Evolutionary conservation across 2,329 filamentous ascomycete species (phyloP).

Genomic region (Magnaporthiopsis poae): DNA sequence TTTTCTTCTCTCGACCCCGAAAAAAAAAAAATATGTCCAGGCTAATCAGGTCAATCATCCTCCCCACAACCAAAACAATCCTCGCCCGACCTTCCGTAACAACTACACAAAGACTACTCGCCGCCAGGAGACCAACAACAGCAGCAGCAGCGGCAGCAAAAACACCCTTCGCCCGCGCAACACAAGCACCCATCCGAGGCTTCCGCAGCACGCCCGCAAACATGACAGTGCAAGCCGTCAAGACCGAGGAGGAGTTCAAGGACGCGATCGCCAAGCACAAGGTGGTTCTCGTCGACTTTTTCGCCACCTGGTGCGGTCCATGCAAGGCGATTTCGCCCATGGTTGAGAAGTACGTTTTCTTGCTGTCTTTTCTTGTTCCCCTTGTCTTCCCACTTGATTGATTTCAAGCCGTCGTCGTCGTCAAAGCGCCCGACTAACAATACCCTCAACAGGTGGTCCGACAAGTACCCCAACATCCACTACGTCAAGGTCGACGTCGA

Average conservation of each 20-base stretch:
- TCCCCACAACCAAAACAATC: background rate
- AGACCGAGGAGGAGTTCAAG: constrained; percentile 22
- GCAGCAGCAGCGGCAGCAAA: too few species aligned
- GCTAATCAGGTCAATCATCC: background rate
- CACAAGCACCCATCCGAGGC: background rate
- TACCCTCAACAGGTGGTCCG: constrained; percentile 40
- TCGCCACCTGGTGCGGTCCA: constrained; percentile 85
- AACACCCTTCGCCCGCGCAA: background rate
- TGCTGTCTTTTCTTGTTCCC: background rate
- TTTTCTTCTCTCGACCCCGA: background rate
- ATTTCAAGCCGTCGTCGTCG: too few species aligned
- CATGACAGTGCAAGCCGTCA: constrained; percentile 33
- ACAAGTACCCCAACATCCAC: constrained; percentile 38
- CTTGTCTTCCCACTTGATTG: background rate
- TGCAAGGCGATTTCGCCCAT: constrained; percentile 83
- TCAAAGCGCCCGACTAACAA: background rate
- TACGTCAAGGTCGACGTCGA: constrained; percentile 94
- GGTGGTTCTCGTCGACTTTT: constrained; percentile 73
- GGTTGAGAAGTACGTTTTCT: constrained; percentile 49
- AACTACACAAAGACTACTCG: background rate
- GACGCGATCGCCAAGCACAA: constrained; percentile 27
- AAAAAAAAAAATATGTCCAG: background rate
- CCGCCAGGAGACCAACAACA: background rate
- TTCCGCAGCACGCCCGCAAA: constrained; percentile 31
- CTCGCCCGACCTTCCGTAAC: background rate